These are phyloP conservation scores for Solanum bukasovii DNA, from an alignment of 257 asterid species.

Conservation along the genomic window DNA sequence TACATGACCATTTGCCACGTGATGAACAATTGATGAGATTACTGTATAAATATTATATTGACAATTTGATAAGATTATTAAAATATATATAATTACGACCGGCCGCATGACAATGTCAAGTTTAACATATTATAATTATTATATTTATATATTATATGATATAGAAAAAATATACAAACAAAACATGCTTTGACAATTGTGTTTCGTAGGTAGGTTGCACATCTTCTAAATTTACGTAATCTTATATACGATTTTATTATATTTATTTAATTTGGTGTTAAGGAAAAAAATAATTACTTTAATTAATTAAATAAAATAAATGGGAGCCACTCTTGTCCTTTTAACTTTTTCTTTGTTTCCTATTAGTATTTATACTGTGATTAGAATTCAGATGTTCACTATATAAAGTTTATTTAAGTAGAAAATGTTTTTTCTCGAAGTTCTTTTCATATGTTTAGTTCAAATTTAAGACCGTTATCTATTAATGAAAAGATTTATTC, in stretches of 20 bases:
- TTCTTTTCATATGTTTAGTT: neutral
- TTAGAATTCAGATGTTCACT: neutral
- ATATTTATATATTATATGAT: neutral
- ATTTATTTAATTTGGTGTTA: neutral
- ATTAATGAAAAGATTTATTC: neutral
- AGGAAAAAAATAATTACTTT: neutral
- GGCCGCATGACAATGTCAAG: neutral
- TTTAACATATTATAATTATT: neutral
- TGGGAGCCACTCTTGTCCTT: neutral
- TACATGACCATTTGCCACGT: neutral
- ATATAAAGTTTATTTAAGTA: neutral
- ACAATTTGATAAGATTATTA: neutral
- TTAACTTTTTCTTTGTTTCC: neutral
- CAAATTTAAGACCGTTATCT: accelerated
- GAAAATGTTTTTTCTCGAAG: neutral
- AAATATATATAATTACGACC: neutral
- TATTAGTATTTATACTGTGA: neutral
- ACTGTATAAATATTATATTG: neutral
- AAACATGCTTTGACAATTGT: neutral
- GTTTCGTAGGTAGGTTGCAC: neutral
- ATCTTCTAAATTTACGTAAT: neutral
- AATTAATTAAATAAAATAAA: neutral
- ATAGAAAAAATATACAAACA: neutral
- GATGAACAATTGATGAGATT: neutral
- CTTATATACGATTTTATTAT: neutral